Evolutionary conservation across 2,329 filamentous ascomycete species (phyloP).

Genomic region (Sarocladium oryzae): DNA sequence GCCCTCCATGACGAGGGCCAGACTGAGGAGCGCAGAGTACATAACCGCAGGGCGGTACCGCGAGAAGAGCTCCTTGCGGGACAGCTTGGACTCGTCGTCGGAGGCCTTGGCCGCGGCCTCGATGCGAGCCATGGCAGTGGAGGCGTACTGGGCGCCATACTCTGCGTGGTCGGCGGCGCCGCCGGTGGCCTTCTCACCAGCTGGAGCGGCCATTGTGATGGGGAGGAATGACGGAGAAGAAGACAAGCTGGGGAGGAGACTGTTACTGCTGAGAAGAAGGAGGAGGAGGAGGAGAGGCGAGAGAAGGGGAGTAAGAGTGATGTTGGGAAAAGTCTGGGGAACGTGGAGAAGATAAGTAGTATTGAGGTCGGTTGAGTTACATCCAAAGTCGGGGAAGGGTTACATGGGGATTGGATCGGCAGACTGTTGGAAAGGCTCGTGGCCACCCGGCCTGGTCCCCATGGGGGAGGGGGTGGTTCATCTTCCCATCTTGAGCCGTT

Average conservation of each 20-base stretch:
- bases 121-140: slow-evolving; percentile 22
- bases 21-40: slow-evolving; percentile 24
- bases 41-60: slow-evolving; percentile 23
- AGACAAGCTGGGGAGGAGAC: background rate
- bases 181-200: slow-evolving; percentile 7
- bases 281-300: background rate
- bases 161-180: slow-evolving; percentile 17
- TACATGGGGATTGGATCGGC: slow-evolving; percentile 4
- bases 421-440: background rate
- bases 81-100: slow-evolving; percentile 22
- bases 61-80: slow-evolving; percentile 24
- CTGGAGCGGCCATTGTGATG: background rate
- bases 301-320: no score
- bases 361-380: background rate
- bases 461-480: no score
- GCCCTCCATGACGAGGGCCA: slow-evolving; percentile 24
- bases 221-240: background rate
- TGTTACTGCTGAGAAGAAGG: background rate
- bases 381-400: background rate
- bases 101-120: slow-evolving; percentile 24
- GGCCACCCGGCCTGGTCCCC: no score
- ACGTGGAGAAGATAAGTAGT: slow-evolving; percentile 6
- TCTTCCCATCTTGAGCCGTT: slow-evolving; percentile 4
- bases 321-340: background rate
- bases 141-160: slow-evolving; percentile 16